A percentile compares a stretch with the other conserved stretches of the same genome.
Conservation (phyloP, 345 rosid species). For the Cardamine occulta region DNA sequence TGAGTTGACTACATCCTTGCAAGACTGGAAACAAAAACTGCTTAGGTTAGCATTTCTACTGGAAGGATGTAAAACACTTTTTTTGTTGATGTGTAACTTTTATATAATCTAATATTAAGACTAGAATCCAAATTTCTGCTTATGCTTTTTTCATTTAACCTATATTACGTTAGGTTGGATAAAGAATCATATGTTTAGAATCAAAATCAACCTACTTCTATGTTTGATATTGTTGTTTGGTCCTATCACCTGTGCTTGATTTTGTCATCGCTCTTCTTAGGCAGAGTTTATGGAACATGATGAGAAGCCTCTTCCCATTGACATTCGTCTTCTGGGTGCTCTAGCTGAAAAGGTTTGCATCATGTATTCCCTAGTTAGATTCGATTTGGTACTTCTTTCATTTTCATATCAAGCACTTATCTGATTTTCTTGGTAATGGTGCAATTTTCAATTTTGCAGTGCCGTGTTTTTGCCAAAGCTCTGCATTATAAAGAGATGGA, state of each 20-base stretch:
- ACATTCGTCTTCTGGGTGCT: constrained; percentile 97
- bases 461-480: constrained; percentile 99
- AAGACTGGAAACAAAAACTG: constrained; percentile 18
- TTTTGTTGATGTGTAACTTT: constrained; percentile 16
- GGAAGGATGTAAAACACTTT: constrained; percentile 14
- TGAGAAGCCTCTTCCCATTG: constrained; percentile 98
- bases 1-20: constrained; percentile 21
- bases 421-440: constrained; percentile 25
- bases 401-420: constrained; percentile 6
- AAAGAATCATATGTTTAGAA: constrained; percentile 13
- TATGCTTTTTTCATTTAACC: constrained; percentile 8
- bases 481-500: constrained; percentile 99
- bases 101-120: constrained; percentile 5
- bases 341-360: constrained; percentile 92
- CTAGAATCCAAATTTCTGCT: constrained; percentile 11
- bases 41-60: constrained; percentile 20
- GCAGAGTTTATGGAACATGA: constrained; percentile 99
- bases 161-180: neutral
- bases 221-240: constrained; percentile 24
- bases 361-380: constrained; percentile 28
- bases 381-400: constrained; percentile 21
- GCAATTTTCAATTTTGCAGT: constrained; percentile 48
- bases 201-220: constrained; percentile 14
- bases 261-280: constrained; percentile 49
- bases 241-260: constrained; percentile 32